Conservation (phyloP, 2,329 filamentous ascomycete species). For the Monosporascus sp. region DNA sequence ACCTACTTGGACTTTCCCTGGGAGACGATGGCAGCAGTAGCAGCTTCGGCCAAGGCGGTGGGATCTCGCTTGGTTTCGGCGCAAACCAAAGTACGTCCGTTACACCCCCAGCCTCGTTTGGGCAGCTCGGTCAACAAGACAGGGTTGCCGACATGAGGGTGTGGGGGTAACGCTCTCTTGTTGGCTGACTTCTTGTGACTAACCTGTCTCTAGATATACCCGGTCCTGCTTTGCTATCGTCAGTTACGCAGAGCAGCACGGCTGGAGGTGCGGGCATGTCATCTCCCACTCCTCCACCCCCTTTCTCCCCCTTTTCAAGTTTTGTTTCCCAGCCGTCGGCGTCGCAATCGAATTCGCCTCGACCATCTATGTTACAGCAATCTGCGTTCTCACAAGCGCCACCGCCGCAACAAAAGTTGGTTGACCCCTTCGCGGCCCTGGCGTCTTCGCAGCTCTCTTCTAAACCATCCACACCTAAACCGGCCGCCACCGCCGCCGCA, state of each 20-base stretch:
- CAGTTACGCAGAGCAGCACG: constrained; percentile 56
- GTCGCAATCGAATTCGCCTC: constrained; percentile 33
- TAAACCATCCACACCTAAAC: constrained; percentile 31
- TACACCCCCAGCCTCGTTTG: neutral
- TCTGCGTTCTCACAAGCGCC: constrained; percentile 40
- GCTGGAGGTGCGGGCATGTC: constrained; percentile 39
- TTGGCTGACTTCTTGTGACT: constrained; percentile 13
- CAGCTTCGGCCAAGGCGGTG: constrained; percentile 68
- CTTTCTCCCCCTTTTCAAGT: constrained; percentile 51
- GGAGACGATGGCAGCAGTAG: constrained; percentile 50
- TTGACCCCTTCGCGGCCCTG: constrained; percentile 52
- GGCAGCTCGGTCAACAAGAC: too few species aligned
- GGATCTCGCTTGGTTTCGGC: constrained; percentile 77
- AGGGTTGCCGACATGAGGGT: too few species aligned
- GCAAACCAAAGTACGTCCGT: constrained; percentile 57
- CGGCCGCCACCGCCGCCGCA: constrained; percentile 11
- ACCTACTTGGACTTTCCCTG: constrained; percentile 83
- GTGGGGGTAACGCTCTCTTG: neutral
- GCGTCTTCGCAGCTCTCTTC: constrained; percentile 35
- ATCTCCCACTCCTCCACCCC: constrained; percentile 36
- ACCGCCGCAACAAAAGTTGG: constrained; percentile 29
- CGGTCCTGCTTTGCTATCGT: constrained; percentile 60
- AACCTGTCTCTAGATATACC: constrained; percentile 49
- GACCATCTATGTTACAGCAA: constrained; percentile 40
- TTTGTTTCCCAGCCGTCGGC: constrained; percentile 46